A percentile compares a stretch with the other conserved stretches of the same genome.
Evolutionary conservation across 805 yeast species (phyloP).

Genomic region (Pichia californica): DNA sequence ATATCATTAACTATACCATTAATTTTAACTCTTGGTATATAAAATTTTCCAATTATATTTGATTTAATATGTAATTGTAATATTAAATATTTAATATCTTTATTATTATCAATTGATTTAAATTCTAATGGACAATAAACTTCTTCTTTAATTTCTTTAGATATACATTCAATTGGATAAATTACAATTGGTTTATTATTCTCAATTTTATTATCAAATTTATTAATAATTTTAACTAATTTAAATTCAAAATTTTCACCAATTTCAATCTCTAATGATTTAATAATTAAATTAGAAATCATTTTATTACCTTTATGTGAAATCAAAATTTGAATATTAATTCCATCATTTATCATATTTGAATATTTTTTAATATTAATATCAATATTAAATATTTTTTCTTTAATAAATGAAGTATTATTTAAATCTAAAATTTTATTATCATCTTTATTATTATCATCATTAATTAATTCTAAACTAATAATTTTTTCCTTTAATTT

Average conservation of each 20-base stretch:
- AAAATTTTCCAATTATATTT: slow-evolving; percentile 21
- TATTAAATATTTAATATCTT: slow-evolving; percentile 6
- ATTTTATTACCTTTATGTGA: slow-evolving; percentile 23
- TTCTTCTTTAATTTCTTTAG: background rate
- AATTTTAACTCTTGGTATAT: slow-evolving; percentile 16
- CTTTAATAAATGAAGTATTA: slow-evolving; percentile 1
- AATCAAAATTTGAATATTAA: slow-evolving; percentile 28
- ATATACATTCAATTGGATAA: slow-evolving; percentile 1
- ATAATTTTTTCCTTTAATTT: background rate
- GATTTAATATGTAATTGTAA: slow-evolving; percentile 20
- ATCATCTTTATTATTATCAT: slow-evolving; percentile 2
- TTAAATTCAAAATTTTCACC: slow-evolving; percentile 11
- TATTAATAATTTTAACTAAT: background rate
- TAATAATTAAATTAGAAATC: slow-evolving; percentile 14
- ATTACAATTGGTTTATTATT: background rate
- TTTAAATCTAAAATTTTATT: no score
- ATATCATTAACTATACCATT: slow-evolving; percentile 11
- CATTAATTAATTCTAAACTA: slow-evolving; percentile 4
- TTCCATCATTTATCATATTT: slow-evolving; percentile 9
- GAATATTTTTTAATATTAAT: slow-evolving; percentile 5
- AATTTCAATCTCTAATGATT: slow-evolving; percentile 18
- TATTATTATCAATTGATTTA: slow-evolving; percentile 16
- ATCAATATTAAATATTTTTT: slow-evolving; percentile 1
- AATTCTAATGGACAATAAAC: slow-evolving; percentile 9
- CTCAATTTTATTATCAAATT: background rate